Percentiles rank a stretch among this genome's conserved stretches.
These are phyloP conservation scores for Nakazawaea wickerhamii DNA, from an alignment of 805 yeast genomes.

Conservation along the genomic window DNA sequence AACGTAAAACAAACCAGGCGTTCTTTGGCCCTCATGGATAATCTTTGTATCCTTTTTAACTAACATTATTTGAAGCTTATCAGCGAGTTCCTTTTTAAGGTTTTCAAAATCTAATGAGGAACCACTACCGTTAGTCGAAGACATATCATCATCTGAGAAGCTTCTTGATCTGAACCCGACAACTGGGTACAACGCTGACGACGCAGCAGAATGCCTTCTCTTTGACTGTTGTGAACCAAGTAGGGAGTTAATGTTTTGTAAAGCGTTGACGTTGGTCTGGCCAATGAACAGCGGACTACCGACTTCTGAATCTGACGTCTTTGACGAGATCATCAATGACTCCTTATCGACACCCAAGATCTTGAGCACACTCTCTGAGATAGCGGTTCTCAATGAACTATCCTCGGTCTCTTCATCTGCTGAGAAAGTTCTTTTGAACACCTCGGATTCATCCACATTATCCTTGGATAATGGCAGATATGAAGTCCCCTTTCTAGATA, in stretches of 20 bases:
- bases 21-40: constrained; percentile 57
- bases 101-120: constrained; percentile 35
- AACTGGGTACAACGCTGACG: constrained; percentile 1
- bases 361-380: constrained; percentile 66
- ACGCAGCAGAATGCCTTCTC: constrained; percentile 2
- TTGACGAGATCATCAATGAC: constrained; percentile 6
- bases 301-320: constrained; percentile 2
- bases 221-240: background rate
- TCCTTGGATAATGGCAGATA: constrained; percentile 2
- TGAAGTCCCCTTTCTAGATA: constrained; percentile 36
- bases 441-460: constrained; percentile 17
- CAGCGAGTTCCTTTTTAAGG: constrained; percentile 55
- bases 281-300: constrained; percentile 7
- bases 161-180: background rate
- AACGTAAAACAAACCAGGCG: constrained; percentile 75
- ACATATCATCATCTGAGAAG: constrained; percentile 15
- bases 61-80: constrained; percentile 50
- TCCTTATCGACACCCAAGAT: constrained; percentile 56
- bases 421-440: constrained; percentile 37
- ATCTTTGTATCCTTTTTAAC: constrained; percentile 49
- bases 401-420: constrained; percentile 72
- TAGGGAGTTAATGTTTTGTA: constrained; percentile 1
- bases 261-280: background rate
- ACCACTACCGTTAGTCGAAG: background rate
- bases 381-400: constrained; percentile 51